Conservation (phyloP, 148 eudicot genomes). For the Arctostaphylos glauca region DNA sequence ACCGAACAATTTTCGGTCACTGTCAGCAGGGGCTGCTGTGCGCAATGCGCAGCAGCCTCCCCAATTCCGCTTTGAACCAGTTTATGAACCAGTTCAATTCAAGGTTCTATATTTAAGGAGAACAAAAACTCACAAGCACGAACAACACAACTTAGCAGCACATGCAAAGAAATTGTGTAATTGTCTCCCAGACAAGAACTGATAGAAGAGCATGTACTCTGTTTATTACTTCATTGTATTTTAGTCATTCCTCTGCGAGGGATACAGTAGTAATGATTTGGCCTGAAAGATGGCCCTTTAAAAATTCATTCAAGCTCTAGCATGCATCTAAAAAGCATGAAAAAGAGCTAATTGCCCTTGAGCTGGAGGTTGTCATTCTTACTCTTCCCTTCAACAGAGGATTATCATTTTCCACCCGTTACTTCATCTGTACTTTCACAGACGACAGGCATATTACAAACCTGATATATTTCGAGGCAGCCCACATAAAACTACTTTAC, state of each 20-base stretch:
- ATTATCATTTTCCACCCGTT: not conserved
- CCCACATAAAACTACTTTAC: not conserved
- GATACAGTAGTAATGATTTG: not conserved
- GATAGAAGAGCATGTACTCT: not conserved
- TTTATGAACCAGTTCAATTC: not conserved
- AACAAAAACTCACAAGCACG: not conserved
- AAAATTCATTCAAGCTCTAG: not conserved
- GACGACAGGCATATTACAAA: not conserved
- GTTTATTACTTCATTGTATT: not conserved
- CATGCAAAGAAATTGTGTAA: not conserved
- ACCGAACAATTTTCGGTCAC: no score
- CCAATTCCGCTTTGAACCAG: not conserved
- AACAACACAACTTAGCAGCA: not conserved
- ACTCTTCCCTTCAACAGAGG: not conserved
- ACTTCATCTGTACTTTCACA: not conserved
- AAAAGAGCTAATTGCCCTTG: not conserved
- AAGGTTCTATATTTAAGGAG: not conserved
- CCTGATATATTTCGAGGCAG: not conserved
- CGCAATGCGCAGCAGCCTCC: no score
- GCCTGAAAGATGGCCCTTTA: slow-evolving; percentile 1
- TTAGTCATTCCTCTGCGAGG: not conserved
- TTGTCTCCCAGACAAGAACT: not conserved
- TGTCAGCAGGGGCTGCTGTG: no score
- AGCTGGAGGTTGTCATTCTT: not conserved
- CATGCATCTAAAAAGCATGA: not conserved